Evolutionary conservation across 169 alveolate genomes (phyloP).

Genomic region (Neospora caninum): DNA sequence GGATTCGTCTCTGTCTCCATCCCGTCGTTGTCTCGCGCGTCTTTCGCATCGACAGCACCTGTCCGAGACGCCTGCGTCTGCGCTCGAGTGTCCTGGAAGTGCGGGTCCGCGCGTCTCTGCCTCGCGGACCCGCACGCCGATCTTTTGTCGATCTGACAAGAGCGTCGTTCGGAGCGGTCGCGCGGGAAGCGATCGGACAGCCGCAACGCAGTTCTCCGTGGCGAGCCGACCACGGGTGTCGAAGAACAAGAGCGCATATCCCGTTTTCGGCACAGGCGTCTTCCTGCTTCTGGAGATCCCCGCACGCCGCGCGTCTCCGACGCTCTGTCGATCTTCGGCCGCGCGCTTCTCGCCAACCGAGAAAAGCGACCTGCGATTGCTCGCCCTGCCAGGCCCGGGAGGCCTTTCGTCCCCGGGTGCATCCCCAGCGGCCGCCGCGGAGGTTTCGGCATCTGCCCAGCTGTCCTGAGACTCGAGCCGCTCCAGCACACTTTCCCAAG

Average conservation of each 20-base stretch:
- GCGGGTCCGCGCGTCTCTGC: neutral
- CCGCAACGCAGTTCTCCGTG: conserved; percentile 49
- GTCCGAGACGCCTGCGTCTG: too few relatives aligned
- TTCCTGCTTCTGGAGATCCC: neutral
- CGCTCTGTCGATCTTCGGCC: neutral
- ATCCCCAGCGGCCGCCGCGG: too few relatives aligned
- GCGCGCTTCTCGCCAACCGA: neutral
- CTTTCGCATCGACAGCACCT: neutral
- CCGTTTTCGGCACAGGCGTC: conserved; percentile 42
- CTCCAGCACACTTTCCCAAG: neutral
- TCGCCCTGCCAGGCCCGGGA: too few relatives aligned
- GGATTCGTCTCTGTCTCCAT: too few relatives aligned
- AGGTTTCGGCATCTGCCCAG: too few relatives aligned
- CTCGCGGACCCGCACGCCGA: neutral
- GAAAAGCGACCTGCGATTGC: neutral
- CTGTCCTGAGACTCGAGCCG: neutral
- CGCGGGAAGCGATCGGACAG: conserved; percentile 53
- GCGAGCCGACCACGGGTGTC: conserved; percentile 49
- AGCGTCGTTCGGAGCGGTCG: conserved; percentile 49
- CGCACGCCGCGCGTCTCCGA: neutral
- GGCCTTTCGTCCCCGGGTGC: too few relatives aligned
- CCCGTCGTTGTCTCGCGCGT: too few relatives aligned
- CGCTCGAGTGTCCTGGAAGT: too few relatives aligned
- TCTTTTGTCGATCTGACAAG: conserved; percentile 3
- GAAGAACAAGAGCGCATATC: conserved; percentile 51